These are phyloP conservation scores for Phytophthora europaea DNA, from an alignment of 352 stramenopile genomes.

Conservation along the genomic window DNA sequence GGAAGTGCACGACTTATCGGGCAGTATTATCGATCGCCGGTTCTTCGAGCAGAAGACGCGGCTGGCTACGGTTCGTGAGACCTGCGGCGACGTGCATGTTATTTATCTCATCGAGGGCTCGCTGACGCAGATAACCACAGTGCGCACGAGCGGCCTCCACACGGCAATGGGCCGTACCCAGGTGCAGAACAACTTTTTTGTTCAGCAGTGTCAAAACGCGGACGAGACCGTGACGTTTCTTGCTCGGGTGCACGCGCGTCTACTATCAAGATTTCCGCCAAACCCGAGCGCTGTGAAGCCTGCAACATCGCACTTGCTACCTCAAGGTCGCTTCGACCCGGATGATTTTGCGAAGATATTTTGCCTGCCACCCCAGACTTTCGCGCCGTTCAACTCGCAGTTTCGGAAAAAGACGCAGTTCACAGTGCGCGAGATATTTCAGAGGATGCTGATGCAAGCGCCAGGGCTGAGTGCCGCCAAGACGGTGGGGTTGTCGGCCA, in stretches of 20 bases:
- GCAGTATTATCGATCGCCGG: slow-evolving; percentile 85
- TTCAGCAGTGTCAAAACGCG: slow-evolving; percentile 78
- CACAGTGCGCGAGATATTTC: slow-evolving; percentile 77
- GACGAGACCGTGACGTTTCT: slow-evolving; percentile 87
- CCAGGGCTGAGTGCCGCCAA: slow-evolving; percentile 69
- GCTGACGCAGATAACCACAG: slow-evolving; percentile 73
- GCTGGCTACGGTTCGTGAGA: slow-evolving; percentile 48
- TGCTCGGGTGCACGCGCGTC: slow-evolving; percentile 64
- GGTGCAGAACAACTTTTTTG: slow-evolving; percentile 87
- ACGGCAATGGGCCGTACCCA: slow-evolving; percentile 85
- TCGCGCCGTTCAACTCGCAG: too few species aligned
- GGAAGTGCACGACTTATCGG: slow-evolving; percentile 80
- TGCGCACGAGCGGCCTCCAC: slow-evolving; percentile 66
- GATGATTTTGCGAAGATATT: slow-evolving; percentile 47
- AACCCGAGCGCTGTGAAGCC: slow-evolving; percentile 2
- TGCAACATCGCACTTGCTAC: slow-evolving; percentile 29
- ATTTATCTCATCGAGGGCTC: slow-evolving; percentile 90
- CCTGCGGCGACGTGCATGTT: slow-evolving; percentile 76
- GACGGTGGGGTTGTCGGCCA: slow-evolving; percentile 50
- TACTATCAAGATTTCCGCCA: slow-evolving; percentile 66
- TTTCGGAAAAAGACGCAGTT: slow-evolving; percentile 57
- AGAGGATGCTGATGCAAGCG: slow-evolving; percentile 88
- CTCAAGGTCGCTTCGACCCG: slow-evolving; percentile 1
- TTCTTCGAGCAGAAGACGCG: slow-evolving; percentile 87
- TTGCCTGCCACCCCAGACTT: slow-evolving; percentile 24